Evolutionary conservation across 495 filamentous ascomycete genomes (phyloP), one percentile per base, ranked within the genome.

Genomic region (Penicillium herquei): DNA sequence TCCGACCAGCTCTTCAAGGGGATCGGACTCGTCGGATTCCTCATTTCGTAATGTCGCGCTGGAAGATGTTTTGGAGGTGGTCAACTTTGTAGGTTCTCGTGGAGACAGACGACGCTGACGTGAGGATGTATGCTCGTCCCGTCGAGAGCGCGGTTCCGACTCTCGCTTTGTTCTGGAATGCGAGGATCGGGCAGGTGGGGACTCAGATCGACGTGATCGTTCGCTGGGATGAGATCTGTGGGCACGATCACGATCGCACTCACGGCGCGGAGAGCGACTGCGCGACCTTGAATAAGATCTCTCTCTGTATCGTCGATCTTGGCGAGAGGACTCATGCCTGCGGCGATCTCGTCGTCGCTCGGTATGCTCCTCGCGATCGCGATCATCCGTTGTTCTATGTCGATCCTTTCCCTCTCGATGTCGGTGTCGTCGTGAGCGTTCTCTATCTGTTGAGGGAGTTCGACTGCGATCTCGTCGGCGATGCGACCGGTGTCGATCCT

Each of bases 1-100:
- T 2, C 94, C 94, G 42, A 97, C 83, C 30, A 96, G 74, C 5
- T 86, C 84, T 53, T 92, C 87, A 2, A 92, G 70, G 3, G 90
- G 87, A 63, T 96, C 91, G 0, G 91, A 91, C 32, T 89, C 86
- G 57, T 55, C 68, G 1, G 52, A 54, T 52, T 54, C 54, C 47
- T 54, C 32, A 9, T 21, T 52, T 7, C 11, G 40, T 40, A 51
- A 13, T 31, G 32, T 39, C 6, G 46, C 21, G 3, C 21, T 26
- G 21, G 21, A 26, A 26, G 40, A 44, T 10, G 56, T 43, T 12
- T 52, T 35, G 2, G 56, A 52, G 37, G 37, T 18, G 48, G 33
- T 12, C 34, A 39, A 44, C 47, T 39, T 17, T 52, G 44, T 42
- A 35, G 55, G 11, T 31, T 47, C 35, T 13, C 12, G 14, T 13